Evolutionary conservation across 495 filamentous ascomycete species (phyloP).

Genomic region (Thermochaetoides thermophila): DNA sequence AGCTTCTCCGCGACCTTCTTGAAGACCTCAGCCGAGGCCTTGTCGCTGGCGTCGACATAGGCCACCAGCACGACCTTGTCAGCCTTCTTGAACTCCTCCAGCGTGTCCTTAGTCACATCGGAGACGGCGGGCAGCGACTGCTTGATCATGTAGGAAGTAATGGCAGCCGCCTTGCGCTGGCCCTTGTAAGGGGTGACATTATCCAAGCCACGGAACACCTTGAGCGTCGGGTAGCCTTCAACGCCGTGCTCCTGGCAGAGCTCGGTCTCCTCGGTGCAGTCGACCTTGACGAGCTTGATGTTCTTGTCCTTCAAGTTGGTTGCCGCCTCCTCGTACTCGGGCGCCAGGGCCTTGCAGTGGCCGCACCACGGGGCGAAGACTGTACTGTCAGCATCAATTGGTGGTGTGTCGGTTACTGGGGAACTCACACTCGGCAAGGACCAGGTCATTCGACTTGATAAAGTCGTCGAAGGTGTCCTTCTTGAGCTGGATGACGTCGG

Average conservation of each 20-base stretch:
- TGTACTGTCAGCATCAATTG: conserved; percentile 15
- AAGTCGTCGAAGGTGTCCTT: conserved; percentile 77
- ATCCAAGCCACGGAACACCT: conserved; percentile 93
- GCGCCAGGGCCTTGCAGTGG: conserved; percentile 74
- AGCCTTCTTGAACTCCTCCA: conserved; percentile 92
- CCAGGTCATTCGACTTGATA: conserved; percentile 68
- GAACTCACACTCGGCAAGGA: conserved; percentile 61
- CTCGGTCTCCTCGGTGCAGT: conserved; percentile 88
- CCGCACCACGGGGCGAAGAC: conserved; percentile 66
- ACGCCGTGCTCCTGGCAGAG: conserved; percentile 83
- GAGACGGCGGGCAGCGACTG: conserved; percentile 92
- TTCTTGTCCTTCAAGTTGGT: conserved; percentile 90
- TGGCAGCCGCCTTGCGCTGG: conserved; percentile 77
- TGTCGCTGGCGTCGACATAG: conserved; percentile 75
- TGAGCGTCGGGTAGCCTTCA: conserved; percentile 94
- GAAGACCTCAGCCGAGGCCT: conserved; percentile 70
- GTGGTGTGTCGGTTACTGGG: not conserved
- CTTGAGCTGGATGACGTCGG: conserved; percentile 72
- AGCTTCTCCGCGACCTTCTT: conserved; percentile 64
- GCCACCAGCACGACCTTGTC: conserved; percentile 93
- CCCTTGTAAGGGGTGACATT: conserved; percentile 72
- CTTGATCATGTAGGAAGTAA: conserved; percentile 98
- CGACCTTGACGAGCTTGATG: conserved; percentile 83
- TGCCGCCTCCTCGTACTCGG: conserved; percentile 81
- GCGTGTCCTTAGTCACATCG: conserved; percentile 54